Conservation (phyloP, 1,284 basidiomycete genomes). For the Tilletia caries region DNA sequence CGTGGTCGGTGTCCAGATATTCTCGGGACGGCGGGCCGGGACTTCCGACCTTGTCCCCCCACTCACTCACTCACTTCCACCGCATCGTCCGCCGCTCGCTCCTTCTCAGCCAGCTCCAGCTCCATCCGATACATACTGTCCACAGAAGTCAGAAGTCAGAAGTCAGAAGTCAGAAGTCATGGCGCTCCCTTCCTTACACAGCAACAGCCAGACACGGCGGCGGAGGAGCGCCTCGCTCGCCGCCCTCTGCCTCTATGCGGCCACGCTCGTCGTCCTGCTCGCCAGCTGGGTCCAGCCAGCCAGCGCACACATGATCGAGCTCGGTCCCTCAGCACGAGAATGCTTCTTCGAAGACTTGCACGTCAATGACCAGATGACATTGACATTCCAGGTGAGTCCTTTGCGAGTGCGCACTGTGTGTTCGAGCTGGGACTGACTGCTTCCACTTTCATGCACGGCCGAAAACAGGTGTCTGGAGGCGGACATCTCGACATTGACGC, state of each 20-base stretch:
- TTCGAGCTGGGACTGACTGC: background rate
- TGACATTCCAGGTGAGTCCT: constrained; percentile 90
- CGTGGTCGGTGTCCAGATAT: too few species aligned
- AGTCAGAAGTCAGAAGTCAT: too few species aligned
- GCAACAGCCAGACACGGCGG: background rate
- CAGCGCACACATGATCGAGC: constrained; percentile 58
- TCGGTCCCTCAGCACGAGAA: constrained; percentile 77
- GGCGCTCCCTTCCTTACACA: background rate
- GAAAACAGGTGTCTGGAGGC: constrained; percentile 61
- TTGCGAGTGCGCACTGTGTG: background rate
- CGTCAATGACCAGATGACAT: constrained; percentile 96
- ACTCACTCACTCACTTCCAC: too few species aligned
- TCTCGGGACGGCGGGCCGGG: too few species aligned
- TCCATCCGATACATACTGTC: too few species aligned
- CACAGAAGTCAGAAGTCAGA: too few species aligned
- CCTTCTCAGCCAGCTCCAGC: too few species aligned
- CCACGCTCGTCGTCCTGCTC: background rate
- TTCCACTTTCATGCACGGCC: too few species aligned
- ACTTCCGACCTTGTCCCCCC: too few species aligned
- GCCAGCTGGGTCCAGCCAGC: constrained; percentile 1
- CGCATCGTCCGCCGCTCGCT: too few species aligned
- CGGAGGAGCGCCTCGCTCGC: too few species aligned
- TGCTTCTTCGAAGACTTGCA: constrained; percentile 99
- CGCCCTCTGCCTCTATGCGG: too few species aligned
- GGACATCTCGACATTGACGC: constrained; percentile 97